Percentiles rank a stretch among this genome's conserved stretches.
These are phyloP conservation scores for Clavariopsis aquatica DNA, from an alignment of 495 filamentous ascomycete genomes.

Conservation along the genomic window DNA sequence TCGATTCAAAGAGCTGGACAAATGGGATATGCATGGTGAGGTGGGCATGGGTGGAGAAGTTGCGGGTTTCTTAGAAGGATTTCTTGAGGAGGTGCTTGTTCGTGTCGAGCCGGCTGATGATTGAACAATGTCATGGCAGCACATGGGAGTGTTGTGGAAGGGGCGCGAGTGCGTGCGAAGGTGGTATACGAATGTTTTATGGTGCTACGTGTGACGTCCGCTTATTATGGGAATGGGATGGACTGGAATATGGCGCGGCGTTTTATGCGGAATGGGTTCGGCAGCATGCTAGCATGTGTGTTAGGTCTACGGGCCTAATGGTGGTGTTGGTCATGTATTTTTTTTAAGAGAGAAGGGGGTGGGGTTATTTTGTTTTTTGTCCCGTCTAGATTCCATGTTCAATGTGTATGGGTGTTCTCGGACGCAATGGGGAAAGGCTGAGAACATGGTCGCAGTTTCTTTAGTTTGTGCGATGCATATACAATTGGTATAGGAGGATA, in stretches of 20 bases:
- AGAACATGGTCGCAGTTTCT: no score
- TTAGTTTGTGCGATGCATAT: no score
- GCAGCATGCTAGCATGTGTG: not conserved
- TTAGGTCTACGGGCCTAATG: no score
- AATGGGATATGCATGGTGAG: conserved; percentile 75
- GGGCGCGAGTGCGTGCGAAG: not conserved
- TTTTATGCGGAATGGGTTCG: not conserved
- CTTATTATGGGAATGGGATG: not conserved
- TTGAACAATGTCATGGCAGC: no score
- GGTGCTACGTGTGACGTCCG: not conserved
- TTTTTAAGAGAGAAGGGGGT: no score
- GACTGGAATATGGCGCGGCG: not conserved
- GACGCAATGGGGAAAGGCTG: no score
- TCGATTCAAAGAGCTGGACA: conserved; percentile 83
- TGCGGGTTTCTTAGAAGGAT: conserved; percentile 80
- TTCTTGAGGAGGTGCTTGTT: conserved; percentile 93
- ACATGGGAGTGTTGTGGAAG: not conserved
- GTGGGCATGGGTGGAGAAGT: conserved; percentile 92
- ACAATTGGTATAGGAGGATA: no score
- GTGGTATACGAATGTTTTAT: conserved; percentile 1
- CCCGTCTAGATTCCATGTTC: no score
- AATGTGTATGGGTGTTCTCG: no score
- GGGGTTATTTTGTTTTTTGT: no score
- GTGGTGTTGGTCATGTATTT: no score
- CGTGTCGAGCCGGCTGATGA: conserved; percentile 83